phyloP scores from a whole-genome alignment of 73 alveolate genomes.

The Breviolum minutum region DNA sequence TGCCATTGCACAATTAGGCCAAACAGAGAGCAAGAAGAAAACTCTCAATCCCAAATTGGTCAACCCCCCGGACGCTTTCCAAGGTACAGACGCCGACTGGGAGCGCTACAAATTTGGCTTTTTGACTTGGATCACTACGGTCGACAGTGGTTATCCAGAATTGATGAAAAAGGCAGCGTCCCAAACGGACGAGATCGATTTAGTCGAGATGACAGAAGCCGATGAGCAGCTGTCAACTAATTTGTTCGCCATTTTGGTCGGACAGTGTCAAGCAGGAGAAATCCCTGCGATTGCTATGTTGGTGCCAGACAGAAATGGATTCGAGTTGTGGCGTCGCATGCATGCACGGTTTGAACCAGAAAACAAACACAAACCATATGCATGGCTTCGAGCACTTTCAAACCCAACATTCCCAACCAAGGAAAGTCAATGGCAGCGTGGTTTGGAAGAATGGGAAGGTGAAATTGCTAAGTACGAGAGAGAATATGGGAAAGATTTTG shows the following conservation, averaged over 20 bases:
- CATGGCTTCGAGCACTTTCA: too few species aligned
- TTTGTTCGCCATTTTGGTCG: background rate
- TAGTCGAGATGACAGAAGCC: background rate
- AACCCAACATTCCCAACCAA: too few species aligned
- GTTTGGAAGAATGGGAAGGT: too few species aligned
- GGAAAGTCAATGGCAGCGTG: too few species aligned
- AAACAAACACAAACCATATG: constrained; percentile 4
- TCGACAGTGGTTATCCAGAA: too few species aligned
- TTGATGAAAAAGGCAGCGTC: background rate
- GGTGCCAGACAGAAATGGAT: constrained; percentile 8
- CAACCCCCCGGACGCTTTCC: background rate
- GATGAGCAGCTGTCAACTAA: constrained; percentile 13
- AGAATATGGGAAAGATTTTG: too few species aligned
- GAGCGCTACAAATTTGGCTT: too few species aligned
- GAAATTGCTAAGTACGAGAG: too few species aligned
- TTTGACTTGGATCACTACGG: too few species aligned
- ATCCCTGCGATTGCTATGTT: constrained; percentile 37
- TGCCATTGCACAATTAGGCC: constrained; percentile 7
- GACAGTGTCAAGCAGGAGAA: constrained; percentile 1
- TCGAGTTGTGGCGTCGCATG: constrained; percentile 34
- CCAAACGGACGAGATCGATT: background rate
- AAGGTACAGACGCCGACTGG: too few species aligned
- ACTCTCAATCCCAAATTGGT: background rate
- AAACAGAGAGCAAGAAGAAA: background rate
- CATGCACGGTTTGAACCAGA: constrained; percentile 33